phyloP scores from a whole-genome alignment of 768 basidiomycete genomes.

The Suillus subaureus region DNA sequence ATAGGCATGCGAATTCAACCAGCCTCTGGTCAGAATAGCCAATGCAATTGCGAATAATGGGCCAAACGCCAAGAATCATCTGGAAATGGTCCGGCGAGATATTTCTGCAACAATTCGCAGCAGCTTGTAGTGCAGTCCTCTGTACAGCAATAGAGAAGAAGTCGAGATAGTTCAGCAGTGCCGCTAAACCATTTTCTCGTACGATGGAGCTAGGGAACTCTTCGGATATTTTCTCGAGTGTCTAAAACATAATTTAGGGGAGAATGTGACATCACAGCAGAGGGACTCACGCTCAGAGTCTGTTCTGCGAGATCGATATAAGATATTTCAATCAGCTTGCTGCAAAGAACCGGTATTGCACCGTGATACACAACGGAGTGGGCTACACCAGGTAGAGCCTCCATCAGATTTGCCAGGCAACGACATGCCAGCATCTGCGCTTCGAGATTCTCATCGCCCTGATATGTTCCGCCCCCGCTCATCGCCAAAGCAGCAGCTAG shows the following conservation, averaged over 20 bases:
- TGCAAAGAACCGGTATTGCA: slow-evolving; percentile 97
- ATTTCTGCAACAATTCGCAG: slow-evolving; percentile 95
- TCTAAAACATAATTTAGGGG: slow-evolving; percentile 51
- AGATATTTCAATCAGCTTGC: slow-evolving; percentile 95
- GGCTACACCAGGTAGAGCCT: slow-evolving; percentile 96
- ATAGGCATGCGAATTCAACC: slow-evolving; percentile 96
- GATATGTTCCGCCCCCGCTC: slow-evolving; percentile 67
- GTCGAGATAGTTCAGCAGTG: slow-evolving; percentile 93
- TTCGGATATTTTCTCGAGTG: slow-evolving; percentile 97
- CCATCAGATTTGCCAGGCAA: slow-evolving; percentile 97
- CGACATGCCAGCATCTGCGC: slow-evolving; percentile 95
- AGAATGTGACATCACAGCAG: slow-evolving; percentile 13
- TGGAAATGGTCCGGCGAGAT: slow-evolving; percentile 86
- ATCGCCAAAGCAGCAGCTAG: slow-evolving; percentile 87
- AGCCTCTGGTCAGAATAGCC: slow-evolving; percentile 92
- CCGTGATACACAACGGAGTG: slow-evolving; percentile 97
- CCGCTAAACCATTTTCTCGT: slow-evolving; percentile 91
- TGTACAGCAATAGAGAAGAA: slow-evolving; percentile 99
- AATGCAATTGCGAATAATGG: slow-evolving; percentile 91
- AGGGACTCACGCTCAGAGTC: slow-evolving; percentile 84
- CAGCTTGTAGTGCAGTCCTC: slow-evolving; percentile 93
- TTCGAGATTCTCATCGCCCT: slow-evolving; percentile 87
- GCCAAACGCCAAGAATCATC: slow-evolving; percentile 89
- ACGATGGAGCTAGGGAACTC: slow-evolving; percentile 97
- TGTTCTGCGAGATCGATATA: slow-evolving; percentile 99